Evolutionary conservation across 495 filamentous ascomycete genomes (phyloP).

Genomic region (Apiosordaria backusii): DNA sequence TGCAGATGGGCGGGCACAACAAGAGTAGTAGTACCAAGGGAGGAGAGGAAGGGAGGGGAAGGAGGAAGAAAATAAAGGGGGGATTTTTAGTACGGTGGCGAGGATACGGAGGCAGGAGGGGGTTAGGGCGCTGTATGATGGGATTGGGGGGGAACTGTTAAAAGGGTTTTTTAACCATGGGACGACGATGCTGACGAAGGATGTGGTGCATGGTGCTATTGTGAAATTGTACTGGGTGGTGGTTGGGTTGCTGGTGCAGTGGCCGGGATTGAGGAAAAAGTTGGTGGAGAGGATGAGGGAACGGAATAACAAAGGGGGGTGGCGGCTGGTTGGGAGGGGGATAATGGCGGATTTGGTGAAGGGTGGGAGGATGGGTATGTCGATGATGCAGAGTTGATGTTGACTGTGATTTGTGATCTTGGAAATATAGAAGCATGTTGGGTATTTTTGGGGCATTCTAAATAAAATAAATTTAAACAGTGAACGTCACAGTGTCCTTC

Average conservation of each 20-base stretch:
- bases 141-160: slow-evolving; percentile 69
- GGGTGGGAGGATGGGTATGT: not conserved
- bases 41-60: slow-evolving; percentile 2
- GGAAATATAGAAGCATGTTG: not conserved
- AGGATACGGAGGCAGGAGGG: slow-evolving; percentile 67
- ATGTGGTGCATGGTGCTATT: slow-evolving; percentile 70
- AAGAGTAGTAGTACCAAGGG: slow-evolving; percentile 13
- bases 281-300: slow-evolving; percentile 16
- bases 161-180: slow-evolving; percentile 87
- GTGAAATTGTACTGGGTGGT: slow-evolving; percentile 63
- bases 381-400: not conserved
- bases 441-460: not conserved
- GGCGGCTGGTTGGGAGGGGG: not conserved
- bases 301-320: slow-evolving; percentile 17
- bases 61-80: slow-evolving; percentile 34
- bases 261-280: slow-evolving; percentile 19
- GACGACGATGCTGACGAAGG: slow-evolving; percentile 86
- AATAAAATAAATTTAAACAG: slow-evolving; percentile 52
- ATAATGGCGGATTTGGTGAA: not conserved
- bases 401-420: not conserved
- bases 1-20: slow-evolving; percentile 51
- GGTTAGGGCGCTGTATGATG: slow-evolving; percentile 67
- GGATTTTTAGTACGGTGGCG: slow-evolving; percentile 60
- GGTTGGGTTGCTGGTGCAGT: slow-evolving; percentile 31
- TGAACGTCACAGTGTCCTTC: slow-evolving; percentile 77